phyloP scores from a whole-genome alignment of 1,139 yeast genomes.

The Sugiyamaella japonica region DNA sequence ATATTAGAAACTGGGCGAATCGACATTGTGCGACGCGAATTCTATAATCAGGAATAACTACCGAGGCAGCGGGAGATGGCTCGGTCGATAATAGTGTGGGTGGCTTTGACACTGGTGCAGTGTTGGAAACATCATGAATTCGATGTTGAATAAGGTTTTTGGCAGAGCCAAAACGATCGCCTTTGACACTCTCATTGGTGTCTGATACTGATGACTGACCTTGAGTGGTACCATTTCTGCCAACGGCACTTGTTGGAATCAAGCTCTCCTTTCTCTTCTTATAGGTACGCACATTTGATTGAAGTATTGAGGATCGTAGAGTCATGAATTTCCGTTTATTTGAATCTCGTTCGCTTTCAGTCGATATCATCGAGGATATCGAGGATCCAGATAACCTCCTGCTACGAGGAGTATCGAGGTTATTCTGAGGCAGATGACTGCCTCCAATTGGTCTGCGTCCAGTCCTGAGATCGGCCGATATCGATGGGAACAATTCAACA shows the following conservation, averaged over 20 bases:
- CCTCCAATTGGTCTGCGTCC: background rate
- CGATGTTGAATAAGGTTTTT: no score
- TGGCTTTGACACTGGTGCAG: background rate
- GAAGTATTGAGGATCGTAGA: background rate
- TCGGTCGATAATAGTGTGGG: background rate
- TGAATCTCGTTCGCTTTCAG: background rate
- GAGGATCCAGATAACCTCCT: background rate
- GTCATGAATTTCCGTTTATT: background rate
- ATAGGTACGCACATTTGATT: background rate
- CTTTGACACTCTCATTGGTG: no score
- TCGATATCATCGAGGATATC: background rate
- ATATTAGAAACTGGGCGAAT: constrained; percentile 7
- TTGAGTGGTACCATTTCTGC: background rate
- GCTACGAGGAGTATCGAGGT: background rate
- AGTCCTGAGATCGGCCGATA: background rate
- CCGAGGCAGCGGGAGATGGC: background rate
- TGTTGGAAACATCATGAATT: no score
- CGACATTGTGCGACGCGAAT: constrained; percentile 1
- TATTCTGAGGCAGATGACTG: constrained; percentile 10
- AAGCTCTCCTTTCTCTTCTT: background rate
- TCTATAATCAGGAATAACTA: background rate
- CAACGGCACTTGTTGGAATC: background rate
- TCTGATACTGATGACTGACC: no score
- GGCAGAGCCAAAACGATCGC: no score
- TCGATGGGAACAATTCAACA: constrained; percentile 5